Evolutionary conservation across 805 yeast genomes (phyloP).

Genomic region (Tetrapisispora iriomotensis): DNA sequence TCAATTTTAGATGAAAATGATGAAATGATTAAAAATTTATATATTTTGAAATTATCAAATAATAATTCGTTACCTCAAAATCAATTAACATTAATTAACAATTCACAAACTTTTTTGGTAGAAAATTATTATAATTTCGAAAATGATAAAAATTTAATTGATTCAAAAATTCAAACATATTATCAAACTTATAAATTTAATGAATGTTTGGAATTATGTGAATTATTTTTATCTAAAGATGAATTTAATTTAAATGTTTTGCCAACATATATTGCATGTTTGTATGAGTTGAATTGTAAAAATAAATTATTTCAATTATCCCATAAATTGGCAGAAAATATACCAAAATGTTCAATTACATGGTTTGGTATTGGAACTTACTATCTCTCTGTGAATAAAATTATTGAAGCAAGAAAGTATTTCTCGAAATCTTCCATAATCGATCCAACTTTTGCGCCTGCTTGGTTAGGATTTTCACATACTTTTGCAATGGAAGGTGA

Average conservation of each 20-base stretch:
- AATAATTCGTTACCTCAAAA: slow-evolving; percentile 27
- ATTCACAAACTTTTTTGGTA: slow-evolving; percentile 52
- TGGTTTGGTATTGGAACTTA: slow-evolving; percentile 93
- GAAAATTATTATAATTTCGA: slow-evolving; percentile 60
- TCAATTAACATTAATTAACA: slow-evolving; percentile 48
- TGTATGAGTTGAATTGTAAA: slow-evolving; percentile 75
- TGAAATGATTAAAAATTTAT: slow-evolving; percentile 67
- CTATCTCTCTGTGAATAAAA: slow-evolving; percentile 62
- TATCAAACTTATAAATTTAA: slow-evolving; percentile 72
- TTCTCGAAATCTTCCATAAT: slow-evolving; percentile 83
- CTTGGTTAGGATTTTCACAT: slow-evolving; percentile 98
- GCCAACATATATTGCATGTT: slow-evolving; percentile 73
- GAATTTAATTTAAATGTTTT: slow-evolving; percentile 60
- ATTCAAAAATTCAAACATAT: slow-evolving; percentile 57
- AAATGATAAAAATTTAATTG: slow-evolving; percentile 58
- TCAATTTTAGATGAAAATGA: slow-evolving; percentile 63
- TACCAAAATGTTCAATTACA: slow-evolving; percentile 72
- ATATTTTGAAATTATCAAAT: slow-evolving; percentile 58
- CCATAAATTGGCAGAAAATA: slow-evolving; percentile 75
- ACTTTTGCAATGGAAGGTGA: slow-evolving; percentile 98
- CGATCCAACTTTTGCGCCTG: slow-evolving; percentile 84
- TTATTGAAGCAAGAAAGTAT: slow-evolving; percentile 74
- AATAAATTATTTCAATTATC: slow-evolving; percentile 73
- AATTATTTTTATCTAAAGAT: slow-evolving; percentile 45
- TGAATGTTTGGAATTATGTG: slow-evolving; percentile 68